A percentile compares a stretch with the other conserved stretches of the same genome.
Conservation (phyloP, 75 land plant species). For the Pinus tabuliformis region DNA sequence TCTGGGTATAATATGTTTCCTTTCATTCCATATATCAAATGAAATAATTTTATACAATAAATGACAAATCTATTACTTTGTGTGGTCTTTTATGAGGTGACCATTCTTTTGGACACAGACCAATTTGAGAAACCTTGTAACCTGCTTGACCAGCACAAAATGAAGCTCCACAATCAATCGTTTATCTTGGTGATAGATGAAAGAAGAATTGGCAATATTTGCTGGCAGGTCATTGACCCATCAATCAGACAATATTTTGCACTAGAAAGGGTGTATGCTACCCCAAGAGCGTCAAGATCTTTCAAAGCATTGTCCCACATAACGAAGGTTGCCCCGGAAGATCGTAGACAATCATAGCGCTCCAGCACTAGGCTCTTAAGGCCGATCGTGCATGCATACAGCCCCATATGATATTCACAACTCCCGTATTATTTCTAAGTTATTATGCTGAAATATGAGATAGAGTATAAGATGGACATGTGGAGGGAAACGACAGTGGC, state of each 20-base stretch:
- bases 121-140: background rate
- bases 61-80: background rate
- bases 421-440: background rate
- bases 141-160: background rate
- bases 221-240: background rate
- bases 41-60: no score
- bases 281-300: constrained; percentile 34
- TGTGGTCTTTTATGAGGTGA: background rate
- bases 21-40: no score
- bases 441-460: background rate
- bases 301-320: constrained; percentile 32
- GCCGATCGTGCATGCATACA: constrained; percentile 19
- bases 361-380: constrained; percentile 28
- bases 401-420: no score
- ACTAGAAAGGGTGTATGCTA: constrained; percentile 18
- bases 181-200: background rate
- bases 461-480: constrained; percentile 3
- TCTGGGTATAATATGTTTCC: no score
- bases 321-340: constrained; percentile 16
- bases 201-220: no score
- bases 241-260: constrained; percentile 8
- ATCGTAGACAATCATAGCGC: constrained; percentile 12
- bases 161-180: background rate
- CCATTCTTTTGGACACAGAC: background rate
- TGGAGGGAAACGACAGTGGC: constrained; percentile 20